Conservation (phyloP, 371 early-diverging fungal genomes). For the Mucor lusitanicus region DNA sequence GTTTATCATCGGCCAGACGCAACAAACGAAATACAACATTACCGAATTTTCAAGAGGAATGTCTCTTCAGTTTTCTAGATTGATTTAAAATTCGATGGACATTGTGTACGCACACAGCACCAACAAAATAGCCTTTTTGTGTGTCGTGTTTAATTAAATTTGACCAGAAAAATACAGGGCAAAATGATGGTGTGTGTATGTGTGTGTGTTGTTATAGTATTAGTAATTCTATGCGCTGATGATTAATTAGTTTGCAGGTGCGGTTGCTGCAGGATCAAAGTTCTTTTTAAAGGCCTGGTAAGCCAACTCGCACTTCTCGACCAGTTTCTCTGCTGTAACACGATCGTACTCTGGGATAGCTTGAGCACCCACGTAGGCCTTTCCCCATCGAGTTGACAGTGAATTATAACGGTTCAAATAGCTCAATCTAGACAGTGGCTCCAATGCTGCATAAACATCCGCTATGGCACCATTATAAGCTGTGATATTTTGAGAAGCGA, state of each 20-base stretch:
- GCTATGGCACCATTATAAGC: conserved; percentile 57
- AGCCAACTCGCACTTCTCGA: conserved; percentile 35
- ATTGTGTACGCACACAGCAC: background rate
- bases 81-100: background rate
- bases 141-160: background rate
- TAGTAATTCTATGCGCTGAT: background rate
- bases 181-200: background rate
- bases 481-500: conserved; percentile 62
- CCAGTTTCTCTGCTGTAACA: conserved; percentile 27
- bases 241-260: background rate
- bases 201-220: too few relatives aligned
- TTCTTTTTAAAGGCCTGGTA: conserved; percentile 38
- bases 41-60: background rate
- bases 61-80: background rate
- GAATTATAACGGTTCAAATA: conserved; percentile 51
- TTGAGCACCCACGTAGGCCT: conserved; percentile 36
- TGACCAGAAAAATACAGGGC: background rate
- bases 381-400: conserved; percentile 41
- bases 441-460: conserved; percentile 53
- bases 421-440: conserved; percentile 42
- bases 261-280: background rate
- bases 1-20: background rate
- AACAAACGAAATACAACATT: background rate
- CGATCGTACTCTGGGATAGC: conserved; percentile 32
- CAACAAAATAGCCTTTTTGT: background rate